Conservation (phyloP, 495 filamentous ascomycete genomes). For the Wilcoxina mikolae region DNA sequence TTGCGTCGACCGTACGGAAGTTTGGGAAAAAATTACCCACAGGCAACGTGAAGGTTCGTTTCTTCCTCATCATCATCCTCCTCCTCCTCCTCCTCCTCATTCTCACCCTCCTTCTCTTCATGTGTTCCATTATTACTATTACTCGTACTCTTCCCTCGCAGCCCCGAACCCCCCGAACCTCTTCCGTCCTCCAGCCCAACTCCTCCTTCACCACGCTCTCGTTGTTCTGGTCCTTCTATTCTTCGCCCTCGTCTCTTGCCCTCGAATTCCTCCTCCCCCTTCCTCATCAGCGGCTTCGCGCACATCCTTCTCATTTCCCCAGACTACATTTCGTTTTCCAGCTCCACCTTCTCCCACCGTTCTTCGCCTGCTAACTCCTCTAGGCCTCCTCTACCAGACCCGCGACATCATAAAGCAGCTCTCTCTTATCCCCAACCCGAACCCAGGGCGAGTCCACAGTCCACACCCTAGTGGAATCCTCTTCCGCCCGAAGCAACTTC, state of each 20-base stretch:
- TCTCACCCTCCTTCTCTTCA: too few relatives aligned
- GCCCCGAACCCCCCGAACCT: background rate
- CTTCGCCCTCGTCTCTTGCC: background rate
- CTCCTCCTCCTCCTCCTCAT: too few relatives aligned
- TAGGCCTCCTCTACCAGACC: slow-evolving; percentile 4
- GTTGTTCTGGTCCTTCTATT: too few relatives aligned
- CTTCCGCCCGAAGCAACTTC: slow-evolving; percentile 5
- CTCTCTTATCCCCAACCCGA: slow-evolving; percentile 3
- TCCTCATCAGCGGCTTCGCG: background rate
- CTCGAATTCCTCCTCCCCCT: background rate
- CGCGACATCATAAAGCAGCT: slow-evolving; percentile 1
- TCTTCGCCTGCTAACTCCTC: background rate
- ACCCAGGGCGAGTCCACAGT: background rate
- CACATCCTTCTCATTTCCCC: background rate
- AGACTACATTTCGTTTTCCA: background rate
- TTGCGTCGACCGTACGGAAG: slow-evolving; percentile 1
- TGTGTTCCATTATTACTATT: too few relatives aligned
- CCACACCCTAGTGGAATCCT: slow-evolving; percentile 2
- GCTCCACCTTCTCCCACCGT: too few relatives aligned
- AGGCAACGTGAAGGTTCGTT: background rate
- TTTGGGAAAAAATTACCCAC: slow-evolving; percentile 1
- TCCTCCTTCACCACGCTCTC: too few relatives aligned
- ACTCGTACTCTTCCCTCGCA: background rate
- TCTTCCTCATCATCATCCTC: too few relatives aligned
- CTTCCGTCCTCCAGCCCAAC: too few relatives aligned